Percentiles rank a stretch among this genome's conserved stretches.
Evolutionary conservation across 1,284 basidiomycete genomes (phyloP).

Genomic region (Pseudozyma pruni): DNA sequence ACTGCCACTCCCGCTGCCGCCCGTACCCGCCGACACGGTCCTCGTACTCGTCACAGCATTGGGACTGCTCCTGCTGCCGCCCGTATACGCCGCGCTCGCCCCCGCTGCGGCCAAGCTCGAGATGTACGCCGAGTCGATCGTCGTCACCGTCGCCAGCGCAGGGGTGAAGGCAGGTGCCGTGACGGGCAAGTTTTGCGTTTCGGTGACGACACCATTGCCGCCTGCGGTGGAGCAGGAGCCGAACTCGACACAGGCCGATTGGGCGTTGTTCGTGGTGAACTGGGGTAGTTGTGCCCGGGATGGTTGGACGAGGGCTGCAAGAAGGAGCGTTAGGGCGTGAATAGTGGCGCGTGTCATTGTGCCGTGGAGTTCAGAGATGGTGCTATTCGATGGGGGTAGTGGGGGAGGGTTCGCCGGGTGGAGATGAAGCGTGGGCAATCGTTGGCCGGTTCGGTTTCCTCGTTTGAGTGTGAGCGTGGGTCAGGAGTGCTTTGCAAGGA

Average conservation of each 20-base stretch:
- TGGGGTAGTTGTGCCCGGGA: conserved; percentile 13
- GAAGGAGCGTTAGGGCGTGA: not conserved
- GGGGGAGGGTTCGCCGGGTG: too few relatives aligned
- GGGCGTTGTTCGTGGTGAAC: conserved; percentile 31
- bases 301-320: conserved; percentile 1
- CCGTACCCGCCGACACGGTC: conserved; percentile 4
- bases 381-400: not conserved
- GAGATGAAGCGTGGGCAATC: too few relatives aligned
- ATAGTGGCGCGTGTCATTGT: not conserved
- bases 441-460: too few relatives aligned
- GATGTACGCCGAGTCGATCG: conserved; percentile 21
- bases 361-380: not conserved
- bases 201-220: conserved; percentile 18
- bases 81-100: conserved; percentile 17
- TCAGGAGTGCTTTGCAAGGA: too few relatives aligned
- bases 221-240: conserved; percentile 30
- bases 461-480: too few relatives aligned
- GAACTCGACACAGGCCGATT: conserved; percentile 31
- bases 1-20: not conserved
- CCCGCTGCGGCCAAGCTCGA: conserved; percentile 34
- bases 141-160: conserved; percentile 27
- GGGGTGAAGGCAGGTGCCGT: conserved; percentile 32
- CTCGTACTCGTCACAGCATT: conserved; percentile 2
- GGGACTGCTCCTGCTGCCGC: conserved; percentile 13
- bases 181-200: conserved; percentile 33